These are phyloP conservation scores for Peterozyma xylosa DNA, from an alignment of 805 yeast species.

Conservation along the genomic window DNA sequence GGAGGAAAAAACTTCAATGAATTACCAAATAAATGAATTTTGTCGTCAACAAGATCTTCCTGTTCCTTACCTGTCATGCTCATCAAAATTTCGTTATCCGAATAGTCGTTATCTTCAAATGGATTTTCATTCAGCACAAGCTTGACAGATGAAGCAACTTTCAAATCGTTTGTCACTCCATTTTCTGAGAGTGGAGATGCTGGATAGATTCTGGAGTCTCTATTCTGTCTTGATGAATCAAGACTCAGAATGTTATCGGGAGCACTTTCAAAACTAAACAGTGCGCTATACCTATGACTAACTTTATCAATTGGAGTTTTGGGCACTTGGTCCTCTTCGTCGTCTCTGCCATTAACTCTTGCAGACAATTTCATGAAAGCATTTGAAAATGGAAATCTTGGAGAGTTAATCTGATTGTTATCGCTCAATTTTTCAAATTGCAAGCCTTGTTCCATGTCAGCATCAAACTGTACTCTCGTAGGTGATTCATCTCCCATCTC, in stretches of 20 bases:
- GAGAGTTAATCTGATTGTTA: constrained; percentile 7
- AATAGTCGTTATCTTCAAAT: not conserved
- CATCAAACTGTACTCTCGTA: not conserved
- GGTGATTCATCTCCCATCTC: not conserved
- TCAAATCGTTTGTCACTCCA: not conserved
- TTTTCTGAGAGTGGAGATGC: not conserved
- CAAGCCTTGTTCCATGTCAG: constrained; percentile 3
- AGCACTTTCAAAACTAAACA: too few species aligned
- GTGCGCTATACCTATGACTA: not conserved
- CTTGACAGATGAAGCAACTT: not conserved
- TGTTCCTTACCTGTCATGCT: not conserved
- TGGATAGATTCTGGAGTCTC: not conserved
- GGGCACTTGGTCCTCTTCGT: constrained; percentile 8
- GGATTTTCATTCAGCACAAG: not conserved
- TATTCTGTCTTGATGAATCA: not conserved
- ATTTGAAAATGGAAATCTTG: constrained; percentile 13
- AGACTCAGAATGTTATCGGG: not conserved
- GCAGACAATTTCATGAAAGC: constrained; percentile 16
- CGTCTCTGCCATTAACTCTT: constrained; percentile 16
- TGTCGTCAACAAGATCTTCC: not conserved
- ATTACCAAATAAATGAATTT: constrained; percentile 29
- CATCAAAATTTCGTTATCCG: not conserved
- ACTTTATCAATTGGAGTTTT: not conserved
- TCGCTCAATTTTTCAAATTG: not conserved
- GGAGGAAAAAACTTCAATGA: constrained; percentile 34